Conservation (phyloP, 768 basidiomycete species). For the Phaeotremella fagi region DNA sequence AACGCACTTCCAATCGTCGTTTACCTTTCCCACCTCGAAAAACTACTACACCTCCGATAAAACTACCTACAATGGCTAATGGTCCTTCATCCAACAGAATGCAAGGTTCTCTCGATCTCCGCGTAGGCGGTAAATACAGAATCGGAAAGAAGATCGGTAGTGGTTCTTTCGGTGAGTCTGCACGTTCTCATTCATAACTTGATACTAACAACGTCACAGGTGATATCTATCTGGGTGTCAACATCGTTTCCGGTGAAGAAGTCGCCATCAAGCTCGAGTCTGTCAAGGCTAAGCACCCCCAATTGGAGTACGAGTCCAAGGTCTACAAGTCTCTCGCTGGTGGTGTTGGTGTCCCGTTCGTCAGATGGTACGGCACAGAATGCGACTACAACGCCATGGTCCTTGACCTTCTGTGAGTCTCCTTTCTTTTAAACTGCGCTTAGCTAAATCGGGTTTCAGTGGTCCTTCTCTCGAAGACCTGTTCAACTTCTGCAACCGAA, state of each 20-base stretch:
- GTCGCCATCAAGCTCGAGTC: constrained; percentile 99
- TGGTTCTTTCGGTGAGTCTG: constrained; percentile 82
- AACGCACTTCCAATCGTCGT: background rate
- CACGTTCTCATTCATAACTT: background rate
- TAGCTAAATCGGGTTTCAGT: constrained; percentile 16
- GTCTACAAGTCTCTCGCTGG: constrained; percentile 89
- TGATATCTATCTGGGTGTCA: constrained; percentile 98
- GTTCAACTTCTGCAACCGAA: constrained; percentile 63
- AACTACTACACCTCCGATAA: background rate
- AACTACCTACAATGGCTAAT: background rate
- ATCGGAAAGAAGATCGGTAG: constrained; percentile 99
- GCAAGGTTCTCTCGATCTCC: constrained; percentile 45
- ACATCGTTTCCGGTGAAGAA: constrained; percentile 99
- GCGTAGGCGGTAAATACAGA: constrained; percentile 64
- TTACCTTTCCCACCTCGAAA: background rate
- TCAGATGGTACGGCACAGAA: constrained; percentile 86
- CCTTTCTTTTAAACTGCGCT: background rate
- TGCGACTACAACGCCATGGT: constrained; percentile 99
- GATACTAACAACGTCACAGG: constrained; percentile 54
- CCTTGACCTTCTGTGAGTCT: constrained; percentile 69
- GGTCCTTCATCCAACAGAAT: constrained; percentile 16
- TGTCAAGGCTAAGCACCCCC: constrained; percentile 99
- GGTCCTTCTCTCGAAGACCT: constrained; percentile 52
- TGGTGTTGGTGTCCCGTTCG: constrained; percentile 82
- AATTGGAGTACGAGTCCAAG: constrained; percentile 83